phyloP scores from a whole-genome alignment of 129 eudicot species.

The Sambucus nigra region DNA sequence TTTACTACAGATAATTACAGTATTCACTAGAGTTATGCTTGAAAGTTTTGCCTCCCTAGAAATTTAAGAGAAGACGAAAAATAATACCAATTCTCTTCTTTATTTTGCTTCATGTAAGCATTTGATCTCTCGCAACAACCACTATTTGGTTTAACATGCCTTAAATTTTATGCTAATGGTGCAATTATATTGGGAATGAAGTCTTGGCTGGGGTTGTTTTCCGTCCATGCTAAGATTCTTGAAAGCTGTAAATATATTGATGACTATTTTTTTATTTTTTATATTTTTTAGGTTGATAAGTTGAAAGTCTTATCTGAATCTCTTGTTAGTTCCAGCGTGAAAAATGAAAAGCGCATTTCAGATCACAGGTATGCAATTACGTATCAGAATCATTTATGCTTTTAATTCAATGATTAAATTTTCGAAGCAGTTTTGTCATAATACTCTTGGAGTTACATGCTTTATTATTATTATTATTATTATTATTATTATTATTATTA shows the following conservation, averaged over 20 bases:
- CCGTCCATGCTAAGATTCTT: background rate
- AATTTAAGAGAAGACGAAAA: no score
- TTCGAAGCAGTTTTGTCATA: background rate
- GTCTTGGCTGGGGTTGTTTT: no score
- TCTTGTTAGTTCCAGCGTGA: conserved; percentile 65
- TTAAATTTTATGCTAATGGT: no score
- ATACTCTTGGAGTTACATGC: background rate
- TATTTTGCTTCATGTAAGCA: no score
- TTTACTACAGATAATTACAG: no score
- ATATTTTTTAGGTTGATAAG: conserved; percentile 68
- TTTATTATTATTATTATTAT: conserved; percentile 4
- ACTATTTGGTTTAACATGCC: no score
- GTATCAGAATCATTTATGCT: background rate
- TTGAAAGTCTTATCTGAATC: conserved; percentile 82
- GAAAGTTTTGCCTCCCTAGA: no score
- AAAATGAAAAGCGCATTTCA: conserved; percentile 86
- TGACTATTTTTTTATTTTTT: conserved; percentile 11
- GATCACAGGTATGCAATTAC: conserved; percentile 53
- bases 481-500: no score
- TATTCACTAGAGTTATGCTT: no score
- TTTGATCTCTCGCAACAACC: no score
- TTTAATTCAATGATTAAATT: background rate
- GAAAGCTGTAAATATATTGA: background rate
- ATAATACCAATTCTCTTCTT: no score
- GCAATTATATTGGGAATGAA: no score